Conservation (phyloP, 2,329 filamentous ascomycete genomes). For the Hirsutella thompsonii region DNA sequence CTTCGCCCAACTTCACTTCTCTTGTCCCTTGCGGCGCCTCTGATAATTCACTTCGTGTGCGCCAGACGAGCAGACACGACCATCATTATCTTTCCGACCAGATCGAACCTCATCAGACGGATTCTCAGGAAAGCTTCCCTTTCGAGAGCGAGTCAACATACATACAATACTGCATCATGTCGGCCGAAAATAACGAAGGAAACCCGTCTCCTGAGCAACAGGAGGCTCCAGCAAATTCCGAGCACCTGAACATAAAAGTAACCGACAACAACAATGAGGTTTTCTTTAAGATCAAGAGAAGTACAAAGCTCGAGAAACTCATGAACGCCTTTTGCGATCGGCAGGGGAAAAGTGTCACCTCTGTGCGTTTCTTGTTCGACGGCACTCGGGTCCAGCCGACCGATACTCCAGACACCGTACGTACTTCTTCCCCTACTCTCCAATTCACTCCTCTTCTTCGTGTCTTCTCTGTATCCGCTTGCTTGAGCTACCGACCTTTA, state of each 20-base stretch:
- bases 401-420: conserved; percentile 84
- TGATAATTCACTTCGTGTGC: too few species aligned
- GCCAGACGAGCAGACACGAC: too few species aligned
- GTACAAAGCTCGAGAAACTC: conserved; percentile 89
- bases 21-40: too few species aligned
- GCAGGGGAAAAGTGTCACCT: conserved; percentile 74
- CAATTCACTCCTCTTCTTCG: conserved; percentile 11
- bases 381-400: conserved; percentile 81
- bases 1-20: too few species aligned
- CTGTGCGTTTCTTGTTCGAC: conserved; percentile 91
- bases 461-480: neutral
- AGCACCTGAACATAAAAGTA: conserved; percentile 98
- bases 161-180: conserved; percentile 22
- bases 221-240: conserved; percentile 36
- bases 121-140: too few species aligned
- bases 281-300: conserved; percentile 99
- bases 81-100: too few species aligned
- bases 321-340: conserved; percentile 98
- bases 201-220: conserved; percentile 34
- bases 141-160: neutral
- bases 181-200: conserved; percentile 29
- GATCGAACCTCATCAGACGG: too few species aligned
- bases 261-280: conserved; percentile 99
- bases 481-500: too few species aligned
- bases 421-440: conserved; percentile 16